Conservation (phyloP, 2,329 filamentous ascomycete species). For the Arthrobotrys entomopaga region DNA sequence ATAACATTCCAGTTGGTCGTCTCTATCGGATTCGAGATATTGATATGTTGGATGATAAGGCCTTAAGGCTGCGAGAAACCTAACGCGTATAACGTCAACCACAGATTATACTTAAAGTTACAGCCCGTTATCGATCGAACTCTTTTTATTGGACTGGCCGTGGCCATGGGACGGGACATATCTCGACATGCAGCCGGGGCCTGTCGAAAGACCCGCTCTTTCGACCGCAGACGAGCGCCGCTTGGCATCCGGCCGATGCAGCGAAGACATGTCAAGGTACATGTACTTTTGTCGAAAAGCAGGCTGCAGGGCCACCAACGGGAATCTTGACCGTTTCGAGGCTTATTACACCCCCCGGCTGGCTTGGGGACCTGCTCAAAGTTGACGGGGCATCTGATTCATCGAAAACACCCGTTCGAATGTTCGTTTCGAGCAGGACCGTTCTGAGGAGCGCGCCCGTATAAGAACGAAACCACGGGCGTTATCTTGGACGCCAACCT, state of each 20-base stretch:
- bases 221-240: constrained; percentile 5
- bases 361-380: constrained; percentile 52
- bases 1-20: no score
- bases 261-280: no score
- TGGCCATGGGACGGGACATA: no score
- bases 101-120: no score
- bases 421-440: constrained; percentile 2
- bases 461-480: constrained; percentile 43
- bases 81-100: no score
- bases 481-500: neutral
- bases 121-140: no score
- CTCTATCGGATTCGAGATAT: no score
- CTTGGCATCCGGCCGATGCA: neutral
- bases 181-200: no score
- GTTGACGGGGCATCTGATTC: constrained; percentile 34
- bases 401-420: constrained; percentile 19
- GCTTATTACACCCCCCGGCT: constrained; percentile 2
- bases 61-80: no score
- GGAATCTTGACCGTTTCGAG: constrained; percentile 38
- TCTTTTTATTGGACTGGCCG: no score
- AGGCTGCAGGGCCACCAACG: constrained; percentile 24
- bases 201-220: neutral
- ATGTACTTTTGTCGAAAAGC: constrained; percentile 1
- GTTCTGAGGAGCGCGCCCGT: constrained; percentile 16
- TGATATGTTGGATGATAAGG: no score